These are phyloP conservation scores for Clitopilus passeckerianus DNA, from an alignment of 768 basidiomycete genomes.

Conservation along the genomic window DNA sequence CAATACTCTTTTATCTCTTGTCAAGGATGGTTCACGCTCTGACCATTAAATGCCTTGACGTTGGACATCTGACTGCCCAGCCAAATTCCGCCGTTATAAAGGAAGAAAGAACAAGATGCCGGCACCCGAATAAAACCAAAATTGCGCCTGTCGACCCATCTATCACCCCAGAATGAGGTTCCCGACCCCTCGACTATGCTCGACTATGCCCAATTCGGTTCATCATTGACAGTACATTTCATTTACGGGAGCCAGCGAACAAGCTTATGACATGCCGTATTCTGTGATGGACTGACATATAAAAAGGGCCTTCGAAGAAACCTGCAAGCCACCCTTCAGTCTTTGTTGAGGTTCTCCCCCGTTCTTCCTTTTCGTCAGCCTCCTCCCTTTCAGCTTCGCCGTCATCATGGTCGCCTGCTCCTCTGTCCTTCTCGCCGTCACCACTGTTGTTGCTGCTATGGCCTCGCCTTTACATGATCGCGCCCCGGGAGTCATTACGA, in stretches of 20 bases:
- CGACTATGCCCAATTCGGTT: background rate
- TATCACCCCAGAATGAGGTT: background rate
- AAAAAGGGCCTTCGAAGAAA: background rate
- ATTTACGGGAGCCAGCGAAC: background rate
- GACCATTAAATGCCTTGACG: no score
- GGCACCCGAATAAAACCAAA: background rate
- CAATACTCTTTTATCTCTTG: no score
- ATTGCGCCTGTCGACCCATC: background rate
- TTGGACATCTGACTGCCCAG: no score
- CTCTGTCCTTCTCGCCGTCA: background rate
- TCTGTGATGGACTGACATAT: background rate
- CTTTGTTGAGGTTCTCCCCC: background rate
- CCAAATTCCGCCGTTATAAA: no score
- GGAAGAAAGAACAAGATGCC: background rate
- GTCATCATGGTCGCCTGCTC: background rate
- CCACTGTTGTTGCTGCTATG: background rate
- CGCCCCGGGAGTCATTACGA: conserved; percentile 26
- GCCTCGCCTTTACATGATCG: background rate
- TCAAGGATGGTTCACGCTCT: no score
- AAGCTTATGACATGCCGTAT: background rate
- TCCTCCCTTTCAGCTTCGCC: background rate
- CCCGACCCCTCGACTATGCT: background rate
- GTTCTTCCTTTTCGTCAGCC: background rate
- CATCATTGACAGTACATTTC: background rate
- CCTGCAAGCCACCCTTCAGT: background rate